Evolutionary conservation across 768 basidiomycete species (phyloP), one percentile per base, ranked within the genome.

Genomic region (Sporobolomyces phaffii): DNA sequence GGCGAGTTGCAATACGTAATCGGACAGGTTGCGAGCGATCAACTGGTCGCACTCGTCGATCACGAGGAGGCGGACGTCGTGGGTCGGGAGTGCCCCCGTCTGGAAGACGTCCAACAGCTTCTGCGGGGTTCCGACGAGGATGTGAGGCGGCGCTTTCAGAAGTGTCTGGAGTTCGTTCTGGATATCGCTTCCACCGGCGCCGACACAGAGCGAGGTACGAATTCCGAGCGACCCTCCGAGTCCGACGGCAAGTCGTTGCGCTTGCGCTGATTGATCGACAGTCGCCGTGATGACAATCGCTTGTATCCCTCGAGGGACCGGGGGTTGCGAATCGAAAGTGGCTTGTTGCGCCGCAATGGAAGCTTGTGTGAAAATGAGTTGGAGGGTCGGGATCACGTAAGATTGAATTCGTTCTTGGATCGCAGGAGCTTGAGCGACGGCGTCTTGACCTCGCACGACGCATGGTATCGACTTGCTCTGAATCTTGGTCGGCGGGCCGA

Each of bases 401-500:
- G 93, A 91, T 28, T 94, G 93, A 73, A 99, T 99, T 50, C 96
- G 84, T 77, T 99, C 96, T 77, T 97, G 94, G 0, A 96, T 98
- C 1, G 96, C 93, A 51, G 96, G 96, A 14, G 94, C 96, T 79
- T 99, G 96, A 13, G 94, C 93, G 74, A 99, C 98, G 75, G 98
- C 97, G 74, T 99, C 96, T 41, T 91, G 85, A 11, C 91, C 65
- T 57, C 88, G 85, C 38, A 98, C 82, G 65, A 99, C 84, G 80
- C 97, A 97, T 10, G 96, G 96, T 54, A 99, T 81, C 49, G 96
- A 93, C 52, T 94, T 85, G 76, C 94, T 91, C 78, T 98, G 96
- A 72, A 99, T 96, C 81, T 99, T 99, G 78, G 97, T 97, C 9
- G 96, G 96, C 2, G 96, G 96, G 1, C 94, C 93, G 68, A 98